Evolutionary conservation across 495 filamentous ascomycete genomes (phyloP), one percentile per base, ranked within the genome.

Genomic region (Xylaria scruposa): DNA sequence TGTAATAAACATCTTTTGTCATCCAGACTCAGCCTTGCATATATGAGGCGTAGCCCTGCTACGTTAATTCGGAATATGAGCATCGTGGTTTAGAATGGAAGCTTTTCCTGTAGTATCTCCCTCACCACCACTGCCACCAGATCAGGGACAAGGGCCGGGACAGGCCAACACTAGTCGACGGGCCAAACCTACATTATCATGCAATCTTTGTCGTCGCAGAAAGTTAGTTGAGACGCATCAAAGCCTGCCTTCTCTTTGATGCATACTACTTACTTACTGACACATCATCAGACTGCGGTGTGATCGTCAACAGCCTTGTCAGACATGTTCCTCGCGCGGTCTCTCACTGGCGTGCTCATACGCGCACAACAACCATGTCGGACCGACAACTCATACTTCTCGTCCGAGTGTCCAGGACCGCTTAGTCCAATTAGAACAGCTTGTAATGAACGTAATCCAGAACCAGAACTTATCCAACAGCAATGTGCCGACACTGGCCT

Each of bases 171-270:
- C 59, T 58, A 64, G 79, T 19, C 76, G 76, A 15, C 68, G 79
- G 13, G 77, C 81, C 40, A 83, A 83, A 53, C 74, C 77, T 21
- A 78, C 80, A 72, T 75, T 83, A 21, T 79, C 78, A 10, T 83
- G 81, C 64, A 76, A 78, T 67, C 26, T 73, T 24, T 83, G 81
- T 71, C 71, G 79, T 33, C 71, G 73, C 7, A 74, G 80, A 40
- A 82, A 82, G 80, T 81, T 70, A 70, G 77, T 68, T 60, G 67
- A 69, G 29, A 64, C 38, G 8, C n/a, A 19, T 29, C 51, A 24
- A 1, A 29, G 9, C 24, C 15, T 54, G 4, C 46, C 46, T 19
- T n/a, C 19, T 47, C 46, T 47, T 24, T 8, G 19, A 15, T 21
- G 12, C 29, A 12, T 51, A 36, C 33, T 36, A 36, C 33, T 36